Conservation (phyloP, 371 early-diverging fungal species). For the Mortierella polycephala region DNA sequence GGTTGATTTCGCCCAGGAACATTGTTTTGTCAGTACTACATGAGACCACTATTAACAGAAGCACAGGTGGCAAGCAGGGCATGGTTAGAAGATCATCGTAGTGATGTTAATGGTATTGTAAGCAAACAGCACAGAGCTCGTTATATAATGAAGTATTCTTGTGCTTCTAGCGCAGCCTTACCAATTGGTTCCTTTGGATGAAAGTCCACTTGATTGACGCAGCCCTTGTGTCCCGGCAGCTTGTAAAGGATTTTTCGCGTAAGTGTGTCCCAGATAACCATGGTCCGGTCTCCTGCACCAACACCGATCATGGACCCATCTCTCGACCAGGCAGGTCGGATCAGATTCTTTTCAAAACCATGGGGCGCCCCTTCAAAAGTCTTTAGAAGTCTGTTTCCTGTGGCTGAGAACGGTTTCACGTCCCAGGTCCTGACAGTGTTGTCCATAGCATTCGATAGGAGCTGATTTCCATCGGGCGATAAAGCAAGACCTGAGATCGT, state of each 20-base stretch:
- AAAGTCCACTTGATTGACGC: conserved; percentile 97
- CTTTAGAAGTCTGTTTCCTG: conserved; percentile 68
- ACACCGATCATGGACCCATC: conserved; percentile 92
- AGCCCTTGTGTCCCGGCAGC: conserved; percentile 96
- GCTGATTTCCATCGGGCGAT: conserved; percentile 83
- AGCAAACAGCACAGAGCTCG: no score
- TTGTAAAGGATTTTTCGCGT: conserved; percentile 90
- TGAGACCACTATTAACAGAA: conserved; percentile 68
- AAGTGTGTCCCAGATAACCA: conserved; percentile 95
- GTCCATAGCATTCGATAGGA: conserved; percentile 92
- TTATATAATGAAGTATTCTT: no score
- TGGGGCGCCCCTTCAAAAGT: conserved; percentile 92
- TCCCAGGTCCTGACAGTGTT: conserved; percentile 97
- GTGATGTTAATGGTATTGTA: no score
- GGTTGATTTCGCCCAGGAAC: conserved; percentile 87
- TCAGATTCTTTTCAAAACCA: conserved; percentile 92
- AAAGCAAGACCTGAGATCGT: conserved; percentile 89
- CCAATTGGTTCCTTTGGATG: conserved; percentile 90
- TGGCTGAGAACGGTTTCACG: conserved; percentile 87
- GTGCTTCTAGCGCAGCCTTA: conserved; percentile 25
- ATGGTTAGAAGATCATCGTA: not conserved
- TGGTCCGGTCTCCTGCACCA: conserved; percentile 93
- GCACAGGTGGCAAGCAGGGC: not conserved
- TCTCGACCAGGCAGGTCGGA: conserved; percentile 89
- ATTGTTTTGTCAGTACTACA: conserved; percentile 88